Conservation (phyloP, 2,329 filamentous ascomycete species). For the Cercospora canescens region DNA sequence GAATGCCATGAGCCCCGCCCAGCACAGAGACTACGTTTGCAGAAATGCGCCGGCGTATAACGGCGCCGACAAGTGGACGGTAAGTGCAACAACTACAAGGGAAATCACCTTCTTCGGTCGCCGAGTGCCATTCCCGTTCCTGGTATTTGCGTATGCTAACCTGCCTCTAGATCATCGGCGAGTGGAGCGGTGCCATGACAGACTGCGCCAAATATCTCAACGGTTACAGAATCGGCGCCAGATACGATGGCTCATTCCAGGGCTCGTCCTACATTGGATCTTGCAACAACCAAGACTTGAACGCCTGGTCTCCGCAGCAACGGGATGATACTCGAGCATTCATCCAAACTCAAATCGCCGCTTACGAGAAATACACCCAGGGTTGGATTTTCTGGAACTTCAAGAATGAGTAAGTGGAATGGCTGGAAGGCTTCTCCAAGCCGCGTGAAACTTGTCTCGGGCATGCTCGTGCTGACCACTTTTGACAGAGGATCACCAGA, state of each 20-base stretch:
- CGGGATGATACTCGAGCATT: conserved; percentile 52
- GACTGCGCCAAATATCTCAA: conserved; percentile 56
- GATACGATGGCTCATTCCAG: conserved; percentile 59
- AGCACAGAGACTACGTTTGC: conserved; percentile 60
- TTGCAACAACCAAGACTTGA: conserved; percentile 53
- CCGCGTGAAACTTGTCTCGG: no score
- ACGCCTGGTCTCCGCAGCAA: conserved; percentile 47
- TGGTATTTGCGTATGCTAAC: background rate
- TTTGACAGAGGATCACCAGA: conserved; percentile 45
- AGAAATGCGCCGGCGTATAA: conserved; percentile 51
- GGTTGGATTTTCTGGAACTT: conserved; percentile 63
- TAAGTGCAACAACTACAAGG: background rate
- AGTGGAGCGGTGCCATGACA: conserved; percentile 69
- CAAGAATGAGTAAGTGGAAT: no score
- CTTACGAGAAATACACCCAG: conserved; percentile 52
- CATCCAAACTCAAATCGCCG: conserved; percentile 56
- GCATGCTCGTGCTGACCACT: no score
- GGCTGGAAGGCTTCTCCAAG: no score
- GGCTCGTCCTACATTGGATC: conserved; percentile 52
- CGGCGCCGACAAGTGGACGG: conserved; percentile 62
- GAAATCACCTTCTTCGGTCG: no score
- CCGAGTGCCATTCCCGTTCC: background rate
- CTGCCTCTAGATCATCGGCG: conserved; percentile 54
- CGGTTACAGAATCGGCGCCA: conserved; percentile 58
- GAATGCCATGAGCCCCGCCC: conserved; percentile 50